Conservation (phyloP, 306 rosid genomes). For the Pyrus communis region DNA sequence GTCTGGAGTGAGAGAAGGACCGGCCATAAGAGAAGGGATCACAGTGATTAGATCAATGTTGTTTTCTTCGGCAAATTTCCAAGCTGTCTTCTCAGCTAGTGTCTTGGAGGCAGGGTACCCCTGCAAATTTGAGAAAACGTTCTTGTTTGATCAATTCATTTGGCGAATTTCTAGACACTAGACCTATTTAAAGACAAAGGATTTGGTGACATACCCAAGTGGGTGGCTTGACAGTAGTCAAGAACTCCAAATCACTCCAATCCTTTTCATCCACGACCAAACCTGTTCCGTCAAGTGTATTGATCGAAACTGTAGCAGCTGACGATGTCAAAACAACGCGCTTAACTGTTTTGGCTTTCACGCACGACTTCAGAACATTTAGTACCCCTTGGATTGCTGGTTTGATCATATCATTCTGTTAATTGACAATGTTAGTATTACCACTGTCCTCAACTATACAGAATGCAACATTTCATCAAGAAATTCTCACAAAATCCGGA, state of each 20-base stretch:
- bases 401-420: constrained; percentile 81
- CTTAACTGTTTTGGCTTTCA: constrained; percentile 49
- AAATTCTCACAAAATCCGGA: constrained; percentile 6
- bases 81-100: constrained; percentile 69
- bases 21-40: constrained; percentile 59
- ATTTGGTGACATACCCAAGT: constrained; percentile 52
- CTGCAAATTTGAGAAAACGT: constrained; percentile 24
- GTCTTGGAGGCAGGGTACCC: constrained; percentile 73
- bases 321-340: constrained; percentile 80
- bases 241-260: constrained; percentile 67
- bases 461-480: background rate
- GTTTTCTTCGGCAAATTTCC: constrained; percentile 68
- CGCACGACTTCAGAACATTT: constrained; percentile 66
- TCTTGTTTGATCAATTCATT: background rate
- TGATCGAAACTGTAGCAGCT: constrained; percentile 63
- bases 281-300: constrained; percentile 37
- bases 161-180: background rate
- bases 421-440: background rate
- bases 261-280: constrained; percentile 48
- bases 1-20: constrained; percentile 60
- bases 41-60: constrained; percentile 68
- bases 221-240: constrained; percentile 54
- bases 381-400: constrained; percentile 65
- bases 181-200: background rate
- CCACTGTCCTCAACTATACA: background rate